These are phyloP conservation scores for Ophiostoma piceae DNA, from an alignment of 2,329 filamentous ascomycete species.

Conservation along the genomic window DNA sequence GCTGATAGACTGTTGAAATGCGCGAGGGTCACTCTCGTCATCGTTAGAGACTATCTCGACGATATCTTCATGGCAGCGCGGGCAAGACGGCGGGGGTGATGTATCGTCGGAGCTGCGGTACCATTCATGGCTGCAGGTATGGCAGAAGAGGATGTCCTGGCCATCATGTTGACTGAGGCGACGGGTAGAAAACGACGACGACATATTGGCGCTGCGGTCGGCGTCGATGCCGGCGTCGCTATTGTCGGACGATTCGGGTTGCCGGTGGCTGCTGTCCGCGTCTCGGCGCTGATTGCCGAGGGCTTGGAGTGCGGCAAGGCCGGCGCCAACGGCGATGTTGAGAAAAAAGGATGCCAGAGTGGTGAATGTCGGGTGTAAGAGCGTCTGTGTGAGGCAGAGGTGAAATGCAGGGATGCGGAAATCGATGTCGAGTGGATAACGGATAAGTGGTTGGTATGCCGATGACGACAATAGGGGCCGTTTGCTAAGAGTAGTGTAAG, in stretches of 20 bases:
- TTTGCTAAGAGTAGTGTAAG: neutral
- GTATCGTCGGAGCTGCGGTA: slow-evolving; percentile 61
- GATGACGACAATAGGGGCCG: slow-evolving; percentile 3
- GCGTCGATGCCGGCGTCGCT: slow-evolving; percentile 30
- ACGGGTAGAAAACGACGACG: slow-evolving; percentile 27
- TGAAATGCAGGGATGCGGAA: neutral
- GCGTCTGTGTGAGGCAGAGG: neutral
- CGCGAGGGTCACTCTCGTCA: slow-evolving; percentile 55
- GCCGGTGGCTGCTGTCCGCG: slow-evolving; percentile 29
- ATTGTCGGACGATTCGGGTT: neutral
- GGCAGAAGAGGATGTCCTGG: slow-evolving; percentile 78
- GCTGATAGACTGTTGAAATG: slow-evolving; percentile 25
- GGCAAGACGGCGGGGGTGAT: slow-evolving; percentile 70
- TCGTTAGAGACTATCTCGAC: slow-evolving; percentile 72
- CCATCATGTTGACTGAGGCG: slow-evolving; percentile 48
- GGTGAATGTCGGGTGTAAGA: neutral
- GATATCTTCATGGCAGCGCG: slow-evolving; percentile 69
- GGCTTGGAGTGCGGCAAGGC: slow-evolving; percentile 52
- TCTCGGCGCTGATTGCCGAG: slow-evolving; percentile 41
- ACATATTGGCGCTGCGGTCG: slow-evolving; percentile 27
- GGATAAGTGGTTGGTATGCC: neutral
- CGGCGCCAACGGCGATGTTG: slow-evolving; percentile 55
- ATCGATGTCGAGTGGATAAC: neutral
- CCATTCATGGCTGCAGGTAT: slow-evolving; percentile 77
- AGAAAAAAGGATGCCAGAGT: slow-evolving; percentile 49